Evolutionary conservation across 306 rosid genomes (phyloP).

Genomic region (Abrus precatorius): DNA sequence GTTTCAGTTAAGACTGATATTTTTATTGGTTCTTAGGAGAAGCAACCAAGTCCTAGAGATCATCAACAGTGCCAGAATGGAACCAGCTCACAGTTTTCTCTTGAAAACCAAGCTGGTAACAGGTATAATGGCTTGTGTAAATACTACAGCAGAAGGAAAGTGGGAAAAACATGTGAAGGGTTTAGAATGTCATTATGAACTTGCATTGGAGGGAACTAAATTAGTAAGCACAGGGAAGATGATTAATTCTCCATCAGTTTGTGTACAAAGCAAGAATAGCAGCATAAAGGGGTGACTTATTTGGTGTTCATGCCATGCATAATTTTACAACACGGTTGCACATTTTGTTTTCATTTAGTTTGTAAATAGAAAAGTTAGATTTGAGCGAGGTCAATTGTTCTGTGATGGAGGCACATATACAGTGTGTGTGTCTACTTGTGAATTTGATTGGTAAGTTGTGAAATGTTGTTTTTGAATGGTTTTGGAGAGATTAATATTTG

Average conservation of each 20-base stretch:
- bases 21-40: slow-evolving; percentile 47
- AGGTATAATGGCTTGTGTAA: slow-evolving; percentile 14
- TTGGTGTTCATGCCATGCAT: background rate
- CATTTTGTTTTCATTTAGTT: background rate
- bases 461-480: no score
- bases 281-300: background rate
- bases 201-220: no score
- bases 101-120: slow-evolving; percentile 12
- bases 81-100: slow-evolving; percentile 42
- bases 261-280: background rate
- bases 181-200: background rate
- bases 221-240: background rate
- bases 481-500: no score
- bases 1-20: slow-evolving; percentile 7
- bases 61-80: slow-evolving; percentile 40
- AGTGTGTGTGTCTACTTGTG: no score
- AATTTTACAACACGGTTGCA: background rate
- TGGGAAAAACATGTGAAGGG: background rate
- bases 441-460: no score
- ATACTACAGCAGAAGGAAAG: slow-evolving; percentile 62
- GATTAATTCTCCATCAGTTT: background rate
- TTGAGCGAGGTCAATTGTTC: background rate
- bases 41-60: slow-evolving; percentile 33
- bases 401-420: no score
- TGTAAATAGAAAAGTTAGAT: background rate